Evolutionary conservation across 2,329 filamentous ascomycete genomes (phyloP), one percentile per base, ranked within the genome.

Genomic region (Ophiostoma pallidulum): DNA sequence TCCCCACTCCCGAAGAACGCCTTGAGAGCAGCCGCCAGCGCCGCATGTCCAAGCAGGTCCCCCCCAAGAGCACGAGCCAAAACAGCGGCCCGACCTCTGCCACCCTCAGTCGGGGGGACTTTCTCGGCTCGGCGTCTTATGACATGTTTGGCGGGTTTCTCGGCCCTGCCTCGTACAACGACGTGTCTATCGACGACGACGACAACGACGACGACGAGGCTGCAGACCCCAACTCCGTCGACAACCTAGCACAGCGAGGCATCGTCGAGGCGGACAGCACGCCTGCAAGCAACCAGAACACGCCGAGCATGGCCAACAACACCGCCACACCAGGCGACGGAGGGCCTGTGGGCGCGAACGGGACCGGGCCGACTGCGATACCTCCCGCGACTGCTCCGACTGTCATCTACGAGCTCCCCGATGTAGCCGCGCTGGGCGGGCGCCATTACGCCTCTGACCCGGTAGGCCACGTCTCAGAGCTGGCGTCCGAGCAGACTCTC

Each of bases 71-170:
- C n/a, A 7, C 18, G 20, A 8, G 36, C 26, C 33, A 22, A 32
- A 26, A 16, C n/a, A 24, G 20, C 6, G 37, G 26, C 4, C 31
- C 24, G 7, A 57, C 59, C 19, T 58, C 61, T 18, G 59, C 62
- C 2, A 57, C 66, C 51, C 64, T 63, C 36, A 52, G 62, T 43
- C 53, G 59, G 26, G 55, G 62, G 9, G 50, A 51, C 38, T 51
- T 50, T 43, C 26, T 51, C 20, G 29, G 24, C 18, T 48, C 51
- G 2, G 50, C 53, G 2, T 71, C 72, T 48, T 75, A 75, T 3
- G 73, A 74, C 51, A 69, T 64, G 51, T 73, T 76, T 53, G 74
- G 74, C 66, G 73, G 74, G 66, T 75, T 69, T 53, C 65, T 75
- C 14, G 73, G 72, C 0, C 70, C 72, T 0, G 70, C 68, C 2